phyloP scores from a whole-genome alignment of 345 rosid genomes.

The Hibiscus mutabilis region DNA sequence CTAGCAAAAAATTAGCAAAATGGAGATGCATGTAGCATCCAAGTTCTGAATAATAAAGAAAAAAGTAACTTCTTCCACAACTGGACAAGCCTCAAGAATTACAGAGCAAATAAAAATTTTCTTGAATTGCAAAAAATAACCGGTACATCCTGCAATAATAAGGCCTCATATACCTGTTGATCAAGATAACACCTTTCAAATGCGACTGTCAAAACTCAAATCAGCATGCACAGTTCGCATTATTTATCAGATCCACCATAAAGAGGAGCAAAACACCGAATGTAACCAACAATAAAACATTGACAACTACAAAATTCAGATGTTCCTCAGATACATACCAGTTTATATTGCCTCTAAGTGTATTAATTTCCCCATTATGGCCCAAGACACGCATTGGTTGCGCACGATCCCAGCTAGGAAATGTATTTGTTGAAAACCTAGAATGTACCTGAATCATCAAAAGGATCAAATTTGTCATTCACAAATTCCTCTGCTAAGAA shows the following conservation, averaged over 20 bases:
- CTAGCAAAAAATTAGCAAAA: background rate
- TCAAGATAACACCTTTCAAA: too few species aligned
- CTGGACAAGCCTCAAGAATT: too few species aligned
- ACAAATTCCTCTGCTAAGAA: slow-evolving; percentile 8
- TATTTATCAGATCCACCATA: background rate
- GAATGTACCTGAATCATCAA: slow-evolving; percentile 66
- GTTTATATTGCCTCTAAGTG: slow-evolving; percentile 93
- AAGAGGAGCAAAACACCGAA: background rate
- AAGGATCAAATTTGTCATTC: slow-evolving; percentile 19
- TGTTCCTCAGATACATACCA: slow-evolving; percentile 40
- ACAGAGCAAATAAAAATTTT: background rate
- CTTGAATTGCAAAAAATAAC: background rate
- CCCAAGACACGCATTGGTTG: slow-evolving; percentile 98
- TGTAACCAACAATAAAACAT: too few species aligned
- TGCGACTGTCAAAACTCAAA: too few species aligned
- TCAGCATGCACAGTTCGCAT: background rate
- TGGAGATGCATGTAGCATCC: background rate
- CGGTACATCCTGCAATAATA: too few species aligned
- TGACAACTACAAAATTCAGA: too few species aligned
- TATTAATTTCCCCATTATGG: slow-evolving; percentile 96
- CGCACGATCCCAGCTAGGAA: slow-evolving; percentile 99
- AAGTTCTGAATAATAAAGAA: background rate
- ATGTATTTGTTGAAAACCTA: slow-evolving; percentile 93
- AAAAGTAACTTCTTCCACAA: background rate
- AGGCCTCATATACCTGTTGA: too few species aligned